A percentile compares a stretch with the other conserved stretches of the same genome.
Evolutionary conservation across 371 early-diverging fungal species (phyloP).

Genomic region (Circinella umbellata): DNA sequence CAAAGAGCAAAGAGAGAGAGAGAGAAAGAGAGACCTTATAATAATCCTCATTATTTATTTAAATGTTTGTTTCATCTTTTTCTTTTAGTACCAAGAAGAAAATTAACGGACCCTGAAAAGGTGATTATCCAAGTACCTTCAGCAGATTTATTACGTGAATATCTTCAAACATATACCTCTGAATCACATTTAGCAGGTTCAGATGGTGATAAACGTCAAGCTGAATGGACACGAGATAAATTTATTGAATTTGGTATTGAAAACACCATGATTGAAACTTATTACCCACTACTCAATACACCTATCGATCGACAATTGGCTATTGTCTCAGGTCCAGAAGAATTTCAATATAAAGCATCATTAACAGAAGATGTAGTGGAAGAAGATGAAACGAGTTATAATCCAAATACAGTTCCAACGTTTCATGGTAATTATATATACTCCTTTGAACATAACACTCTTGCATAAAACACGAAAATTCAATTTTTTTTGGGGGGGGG

Average conservation of each 20-base stretch:
- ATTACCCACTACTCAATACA: conserved; percentile 64
- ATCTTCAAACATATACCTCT: conserved; percentile 55
- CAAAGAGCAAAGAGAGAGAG: too few species aligned
- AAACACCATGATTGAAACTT: conserved; percentile 56
- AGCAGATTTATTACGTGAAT: conserved; percentile 28
- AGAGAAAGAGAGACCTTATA: neutral
- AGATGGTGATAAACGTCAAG: conserved; percentile 43
- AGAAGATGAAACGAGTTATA: conserved; percentile 58
- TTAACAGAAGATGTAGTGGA: conserved; percentile 58
- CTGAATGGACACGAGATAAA: conserved; percentile 60
- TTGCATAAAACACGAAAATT: too few species aligned
- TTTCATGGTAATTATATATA: conserved; percentile 55
- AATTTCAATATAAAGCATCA: conserved; percentile 52
- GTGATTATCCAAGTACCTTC: conserved; percentile 14
- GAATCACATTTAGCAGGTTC: conserved; percentile 57
- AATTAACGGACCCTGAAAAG: conserved; percentile 9
- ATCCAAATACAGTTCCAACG: conserved; percentile 56
- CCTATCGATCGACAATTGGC: conserved; percentile 59
- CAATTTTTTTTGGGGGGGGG: too few species aligned
- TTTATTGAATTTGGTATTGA: conserved; percentile 56
- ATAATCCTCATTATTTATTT: neutral
- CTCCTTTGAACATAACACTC: neutral
- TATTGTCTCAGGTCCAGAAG: conserved; percentile 52
- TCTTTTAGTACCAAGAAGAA: neutral
- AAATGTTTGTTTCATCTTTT: neutral